Evolutionary conservation across 2,329 filamentous ascomycete genomes (phyloP), one percentile per base, ranked within the genome.

Genomic region (Raffaelea albimanens): DNA sequence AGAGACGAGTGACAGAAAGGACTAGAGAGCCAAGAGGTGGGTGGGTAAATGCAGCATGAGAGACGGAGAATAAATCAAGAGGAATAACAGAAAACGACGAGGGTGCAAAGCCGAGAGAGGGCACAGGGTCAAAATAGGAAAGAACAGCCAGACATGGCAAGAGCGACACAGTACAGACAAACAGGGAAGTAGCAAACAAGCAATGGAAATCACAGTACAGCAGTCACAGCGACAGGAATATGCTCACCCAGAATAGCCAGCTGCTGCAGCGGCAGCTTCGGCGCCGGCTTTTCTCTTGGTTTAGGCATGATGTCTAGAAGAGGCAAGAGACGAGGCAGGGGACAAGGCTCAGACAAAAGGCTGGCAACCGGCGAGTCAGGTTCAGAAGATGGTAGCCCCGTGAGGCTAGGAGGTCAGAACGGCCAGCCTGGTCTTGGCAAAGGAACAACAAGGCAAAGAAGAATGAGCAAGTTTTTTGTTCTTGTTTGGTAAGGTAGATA

Each of bases 231-330:
- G 13, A 29, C 25, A 13, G 7, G 25, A 22, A 22, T 39, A 23
- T 50, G 55, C 76, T 71, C 74, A 89, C 85, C 82, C 53, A 94
- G 68, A 60, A 94, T 89, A 40, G 80, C 69, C 59, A 94, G 71
- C 68, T 94, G 87, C 73, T 82, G 78, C 39, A 78, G 71, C 1
- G 87, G 87, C 71, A 93, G 73, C 69, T 81, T 85, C 22, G 80
- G 75, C 53, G 62, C 64, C 55, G 20, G 43, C 45, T 55, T 49
- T 52, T 56, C 51, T 54, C 54, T 47, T 56, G 36, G 29, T 10
- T 44, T 25, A 8, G 46, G 25, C 55, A 57, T 57, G 46, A 16
- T 41, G 21, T 3, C 23, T 10, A 21, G 40, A 25, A 42, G 16
- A 42, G 40, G 39, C 39, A 16, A 22, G 22, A 20, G 41, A 31